Evolutionary conservation across 345 rosid species (phyloP), one percentile per base, ranked within the genome.

Genomic region (Melastoma malabathricum): DNA sequence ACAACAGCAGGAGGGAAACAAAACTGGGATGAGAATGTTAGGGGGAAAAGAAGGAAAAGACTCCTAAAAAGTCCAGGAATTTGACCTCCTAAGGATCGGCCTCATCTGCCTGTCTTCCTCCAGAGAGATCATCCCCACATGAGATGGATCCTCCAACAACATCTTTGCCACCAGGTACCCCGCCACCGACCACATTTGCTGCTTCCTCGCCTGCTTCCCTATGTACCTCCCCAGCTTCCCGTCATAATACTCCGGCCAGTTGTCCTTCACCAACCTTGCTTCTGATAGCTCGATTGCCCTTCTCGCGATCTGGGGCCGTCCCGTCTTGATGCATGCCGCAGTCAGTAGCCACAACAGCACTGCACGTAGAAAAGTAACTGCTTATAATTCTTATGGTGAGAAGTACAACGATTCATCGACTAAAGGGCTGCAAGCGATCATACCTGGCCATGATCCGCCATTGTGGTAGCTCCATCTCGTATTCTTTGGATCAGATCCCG

Each of bases 381-480:
- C n/a, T n/a, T n/a, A n/a, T n/a, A n/a, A n/a, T n/a, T n/a, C n/a
- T n/a, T n/a, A n/a, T n/a, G n/a, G n/a, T n/a, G n/a, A n/a, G n/a
- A n/a, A n/a, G n/a, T n/a, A n/a, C n/a, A n/a, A n/a, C n/a, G n/a
- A n/a, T n/a, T n/a, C n/a, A n/a, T n/a, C n/a, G n/a, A n/a, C n/a
- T n/a, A n/a, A n/a, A n/a, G n/a, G n/a, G n/a, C n/a, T n/a, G n/a
- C n/a, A n/a, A n/a, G n/a, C n/a, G 50, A 9, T 50, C 53, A 29
- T 13, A 68, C 72, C 67, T 56, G 72, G 72, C 72, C 72, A 68
- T 14, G 72, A 68, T 59, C 72, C 72, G 44, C 72, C 72, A 46
- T 67, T 67, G 46, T 67, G 72, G 52, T 67, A 67, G 55, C 71
- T 67, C 71, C 71, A 67, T 61, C 71, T 57, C 2, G 71, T 67